Base-by-base conservation (phyloP, 306 rosid genomes). In the Prunus mume region DNA sequence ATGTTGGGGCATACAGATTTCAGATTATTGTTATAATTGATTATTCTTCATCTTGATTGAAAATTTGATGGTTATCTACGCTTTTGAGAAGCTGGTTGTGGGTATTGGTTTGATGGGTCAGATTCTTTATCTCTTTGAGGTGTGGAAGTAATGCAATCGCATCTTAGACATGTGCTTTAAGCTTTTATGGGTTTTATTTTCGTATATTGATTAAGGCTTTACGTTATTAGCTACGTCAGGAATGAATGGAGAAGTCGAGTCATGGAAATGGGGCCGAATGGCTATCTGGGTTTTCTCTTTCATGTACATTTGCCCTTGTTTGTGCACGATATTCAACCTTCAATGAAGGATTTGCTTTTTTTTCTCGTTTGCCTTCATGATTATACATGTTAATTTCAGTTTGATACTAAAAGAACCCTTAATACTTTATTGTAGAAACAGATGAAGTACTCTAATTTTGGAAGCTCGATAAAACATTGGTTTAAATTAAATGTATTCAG, bases 61-160 rank as follows among this genome's bases (percentile, higher is more conserved):
- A 43, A 15, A 41, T 65, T 71, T 55, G 62, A 65, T 72, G 66
- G 38, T 13, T n/a, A 2, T 27, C 32, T 24, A 60, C 24, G 30
- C 13, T 46, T 68, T 68, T 45, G 46, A 22, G 74, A 46, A 70
- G 7, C 50, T 60, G 50, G 18, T 78, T 57, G 27, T 47, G 69
- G 34, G 28, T 66, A 12, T 74, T 34, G 62, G 47, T 67, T 52
- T 28, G 43, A 8, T 66, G 73, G 54, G 55, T 65, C 52, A 3
- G 19, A 13, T 25, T 9, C 6, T 25, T 12, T 38, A 1, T 7
- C 9, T 57, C 27, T 72, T 43, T 43, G 6, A 34, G 38, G 34
- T 34, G 69, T 19, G 45, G 45, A 63, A 63, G 22, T 6, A 12
- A 63, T 43, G 17, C 50, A 65, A 65, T 65, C 34, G 69, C 71